Evolutionary conservation across 129 eudicot species (phyloP), one percentile per base, ranked within the genome.

Genomic region (Helichrysum umbraculigerum): DNA sequence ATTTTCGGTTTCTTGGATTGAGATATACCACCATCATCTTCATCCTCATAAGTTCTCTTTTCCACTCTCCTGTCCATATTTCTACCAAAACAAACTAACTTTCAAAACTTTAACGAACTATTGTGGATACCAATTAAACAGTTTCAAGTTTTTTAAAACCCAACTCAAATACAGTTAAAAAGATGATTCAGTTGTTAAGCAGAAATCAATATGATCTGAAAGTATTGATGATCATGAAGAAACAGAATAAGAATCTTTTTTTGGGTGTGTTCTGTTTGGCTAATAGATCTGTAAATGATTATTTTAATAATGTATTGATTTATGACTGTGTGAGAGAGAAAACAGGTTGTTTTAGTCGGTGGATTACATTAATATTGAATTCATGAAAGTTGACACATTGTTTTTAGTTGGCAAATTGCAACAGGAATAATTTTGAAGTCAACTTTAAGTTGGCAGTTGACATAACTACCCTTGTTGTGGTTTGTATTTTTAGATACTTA

Each of bases 1-100:
- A 86, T 34, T 59, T 80, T 86, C 70, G 85, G 90, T 67, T 77
- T 86, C 70, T 83, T 86, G 21, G 81, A 68, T 50, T 80, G 87
- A 69, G 72, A 81, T 75, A 73, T 42, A 72, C 69, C 39, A 72
- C 64, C 73, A 73, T 83, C 84, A n/a, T 71, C 80, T 42, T 76
- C 78, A 30, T 76, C 87, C 35, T 79, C 87, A 63, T 72, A 77
- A 33, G 59, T 85, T 81, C 90, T 80, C 80, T 86, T 86, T 47
- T 79, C 62, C 29, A 57, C 29, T 57, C 29, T 57, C 62, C 29
- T 57, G 6, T 57, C 14, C 29, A 57, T 57, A 57, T 57, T 20
- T 20, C 62, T 20, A 57, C 11, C 62, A n/a, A 57, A 57, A 57
- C 4, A 4, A 3, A 57, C 12, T 62, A 79, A 57, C 37, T 54